Evolutionary conservation across 2,329 filamentous ascomycete species (phyloP).

Genomic region (Sarocladiaceae sp.): DNA sequence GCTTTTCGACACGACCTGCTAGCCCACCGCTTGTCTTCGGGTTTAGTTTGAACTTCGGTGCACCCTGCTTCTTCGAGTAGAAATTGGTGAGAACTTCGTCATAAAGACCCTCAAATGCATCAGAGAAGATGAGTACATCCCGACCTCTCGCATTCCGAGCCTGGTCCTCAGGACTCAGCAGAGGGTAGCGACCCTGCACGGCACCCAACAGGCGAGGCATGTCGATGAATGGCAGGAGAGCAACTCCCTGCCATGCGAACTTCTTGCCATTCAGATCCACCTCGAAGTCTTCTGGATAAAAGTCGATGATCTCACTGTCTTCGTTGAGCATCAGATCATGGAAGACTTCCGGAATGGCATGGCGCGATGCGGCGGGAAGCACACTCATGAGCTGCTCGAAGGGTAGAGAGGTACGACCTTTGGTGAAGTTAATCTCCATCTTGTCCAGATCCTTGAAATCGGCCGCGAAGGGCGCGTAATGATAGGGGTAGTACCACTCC

Average conservation of each 20-base stretch:
- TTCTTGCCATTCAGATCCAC: conserved; percentile 97
- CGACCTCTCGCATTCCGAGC: conserved; percentile 73
- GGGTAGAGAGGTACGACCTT: conserved; percentile 78
- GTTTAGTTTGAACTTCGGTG: conserved; percentile 63
- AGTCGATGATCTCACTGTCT: conserved; percentile 90
- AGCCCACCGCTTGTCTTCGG: conserved; percentile 70
- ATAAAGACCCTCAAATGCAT: conserved; percentile 72
- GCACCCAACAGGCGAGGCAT: conserved; percentile 78
- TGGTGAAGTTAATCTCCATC: conserved; percentile 74
- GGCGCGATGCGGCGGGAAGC: conserved; percentile 84
- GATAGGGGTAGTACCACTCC: conserved; percentile 99
- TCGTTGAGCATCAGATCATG: conserved; percentile 83
- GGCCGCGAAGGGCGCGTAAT: conserved; percentile 94
- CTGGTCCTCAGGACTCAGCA: conserved; percentile 69
- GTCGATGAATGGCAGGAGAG: conserved; percentile 91
- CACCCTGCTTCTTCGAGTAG: conserved; percentile 81
- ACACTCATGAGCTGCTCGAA: conserved; percentile 99
- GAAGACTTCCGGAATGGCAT: conserved; percentile 83
- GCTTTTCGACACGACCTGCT: conserved; percentile 73
- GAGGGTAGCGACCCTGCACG: conserved; percentile 75
- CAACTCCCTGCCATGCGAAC: conserved; percentile 95
- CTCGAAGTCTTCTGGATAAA: conserved; percentile 91
- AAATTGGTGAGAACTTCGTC: conserved; percentile 78
- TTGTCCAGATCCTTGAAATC: conserved; percentile 83
- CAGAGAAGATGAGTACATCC: conserved; percentile 79